A percentile compares a stretch with the other conserved stretches of the same genome.
Conservation (phyloP, 2,329 filamentous ascomycete genomes). For the Colletotrichum lini region DNA sequence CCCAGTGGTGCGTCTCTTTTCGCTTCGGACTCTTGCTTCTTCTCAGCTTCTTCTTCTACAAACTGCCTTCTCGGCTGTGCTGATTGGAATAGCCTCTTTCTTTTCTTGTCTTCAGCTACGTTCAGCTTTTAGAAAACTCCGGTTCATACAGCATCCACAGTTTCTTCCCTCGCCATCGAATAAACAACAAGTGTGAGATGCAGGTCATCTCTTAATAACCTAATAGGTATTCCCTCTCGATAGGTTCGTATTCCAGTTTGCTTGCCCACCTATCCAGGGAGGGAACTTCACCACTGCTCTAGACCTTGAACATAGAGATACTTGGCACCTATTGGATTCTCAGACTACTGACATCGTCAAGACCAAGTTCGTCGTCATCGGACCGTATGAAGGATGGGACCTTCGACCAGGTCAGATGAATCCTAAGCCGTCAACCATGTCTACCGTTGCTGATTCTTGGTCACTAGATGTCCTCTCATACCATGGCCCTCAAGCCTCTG, state of each 20-base stretch:
- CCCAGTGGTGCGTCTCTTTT: slow-evolving; percentile 16
- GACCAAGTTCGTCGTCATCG: slow-evolving; percentile 14
- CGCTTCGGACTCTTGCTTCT: slow-evolving; percentile 16
- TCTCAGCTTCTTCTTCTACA: slow-evolving; percentile 36
- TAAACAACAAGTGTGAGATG: slow-evolving; percentile 23
- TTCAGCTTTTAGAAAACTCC: slow-evolving; percentile 13
- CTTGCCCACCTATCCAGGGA: neutral
- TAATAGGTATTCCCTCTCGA: slow-evolving; percentile 31
- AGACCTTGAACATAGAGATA: neutral
- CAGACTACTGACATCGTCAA: slow-evolving; percentile 23
- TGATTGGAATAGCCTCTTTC: slow-evolving; percentile 35
- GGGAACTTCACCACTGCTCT: neutral
- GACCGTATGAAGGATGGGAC: slow-evolving; percentile 45
- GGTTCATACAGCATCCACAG: slow-evolving; percentile 19
- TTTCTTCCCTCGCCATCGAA: slow-evolving; percentile 14
- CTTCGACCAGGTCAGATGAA: slow-evolving; percentile 35
- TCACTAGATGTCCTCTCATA: slow-evolving; percentile 58
- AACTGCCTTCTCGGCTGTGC: slow-evolving; percentile 13
- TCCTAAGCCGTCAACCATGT: neutral
- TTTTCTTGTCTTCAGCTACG: slow-evolving; percentile 36
- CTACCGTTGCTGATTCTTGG: slow-evolving; percentile 10
- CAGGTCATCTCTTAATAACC: slow-evolving; percentile 40
- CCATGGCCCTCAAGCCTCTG: slow-evolving; percentile 59
- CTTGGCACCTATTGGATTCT: neutral
- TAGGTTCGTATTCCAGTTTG: slow-evolving; percentile 25